Conservation (phyloP, 2,329 filamentous ascomycete species). For the Lachnellula arida region DNA sequence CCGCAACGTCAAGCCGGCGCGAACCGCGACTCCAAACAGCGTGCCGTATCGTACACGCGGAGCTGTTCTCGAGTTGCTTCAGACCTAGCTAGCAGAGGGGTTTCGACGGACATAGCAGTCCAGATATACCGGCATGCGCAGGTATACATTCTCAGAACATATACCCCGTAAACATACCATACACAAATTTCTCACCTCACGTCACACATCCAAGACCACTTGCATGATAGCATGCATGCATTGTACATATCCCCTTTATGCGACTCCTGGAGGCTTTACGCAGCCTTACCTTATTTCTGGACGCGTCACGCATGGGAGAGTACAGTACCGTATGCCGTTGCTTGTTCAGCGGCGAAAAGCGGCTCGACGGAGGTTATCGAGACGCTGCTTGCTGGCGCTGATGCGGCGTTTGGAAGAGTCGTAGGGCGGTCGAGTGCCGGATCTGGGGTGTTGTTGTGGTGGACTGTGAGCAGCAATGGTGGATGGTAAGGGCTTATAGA, state of each 20-base stretch:
- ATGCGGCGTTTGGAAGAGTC: slow-evolving; percentile 7
- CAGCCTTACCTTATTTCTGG: slow-evolving; percentile 4
- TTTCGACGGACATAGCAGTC: background rate
- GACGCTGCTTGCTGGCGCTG: slow-evolving; percentile 10
- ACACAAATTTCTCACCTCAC: slow-evolving; percentile 15
- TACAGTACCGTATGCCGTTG: slow-evolving; percentile 6
- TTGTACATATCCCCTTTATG: slow-evolving; percentile 12
- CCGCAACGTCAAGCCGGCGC: slow-evolving; percentile 13
- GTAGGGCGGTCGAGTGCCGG: slow-evolving; percentile 3
- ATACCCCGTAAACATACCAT: background rate
- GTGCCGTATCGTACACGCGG: slow-evolving; percentile 10
- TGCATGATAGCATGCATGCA: slow-evolving; percentile 6
- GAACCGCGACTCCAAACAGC: slow-evolving; percentile 14
- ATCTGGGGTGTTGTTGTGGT: background rate
- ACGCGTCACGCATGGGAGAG: slow-evolving; percentile 2
- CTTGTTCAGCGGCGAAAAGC: slow-evolving; percentile 14
- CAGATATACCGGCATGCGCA: slow-evolving; percentile 5
- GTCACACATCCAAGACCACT: slow-evolving; percentile 15
- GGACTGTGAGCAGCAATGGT: slow-evolving; percentile 3
- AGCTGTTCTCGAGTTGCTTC: slow-evolving; percentile 13
- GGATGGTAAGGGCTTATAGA: slow-evolving; percentile 2
- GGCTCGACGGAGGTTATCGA: slow-evolving; percentile 16
- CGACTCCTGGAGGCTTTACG: slow-evolving; percentile 11
- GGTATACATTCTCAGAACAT: slow-evolving; percentile 5
- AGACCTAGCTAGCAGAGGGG: slow-evolving; percentile 6